Evolutionary conservation across 192 early-diverging fungal genomes (phyloP), one percentile per base, ranked within the genome.

Genomic region (Entomortierella lignicola): DNA sequence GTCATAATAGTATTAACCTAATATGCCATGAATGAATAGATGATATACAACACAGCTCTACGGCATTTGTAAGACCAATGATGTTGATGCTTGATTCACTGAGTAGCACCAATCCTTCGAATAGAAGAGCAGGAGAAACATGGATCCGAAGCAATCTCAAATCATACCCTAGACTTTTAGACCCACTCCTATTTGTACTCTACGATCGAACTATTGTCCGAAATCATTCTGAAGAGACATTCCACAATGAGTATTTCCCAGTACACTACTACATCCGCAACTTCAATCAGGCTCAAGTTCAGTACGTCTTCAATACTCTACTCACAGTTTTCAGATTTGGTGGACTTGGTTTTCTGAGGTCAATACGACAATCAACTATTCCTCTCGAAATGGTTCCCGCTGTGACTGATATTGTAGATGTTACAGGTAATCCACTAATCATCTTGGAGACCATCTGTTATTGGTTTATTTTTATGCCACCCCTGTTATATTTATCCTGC

Each of bases 11-110:
- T 37, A 37, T 37, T 37, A 4, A 37, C 4, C 5, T 4, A 37
- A 7, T 37, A 37, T 10, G 34, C 10, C 10, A 37, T 37, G 4
- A 10, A 37, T 10, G 34, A 37, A 13, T 66, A 79, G 75, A 89
- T 8, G 67, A 85, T 42, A 82, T 73, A 8, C 53, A 71, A 18
- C 60, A 83, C 34, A 55, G 70, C 17, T 69, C 75, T 2, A 62
- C 86, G 34, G 80, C 84, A 1, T 96, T 96, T 74, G 84, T 91
- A 1, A 80, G 94, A 55, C 89, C 92, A 4, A 86, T 95, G 83
- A 91, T 95, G 65, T 63, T 97, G 10, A 88, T 94, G 53, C 72
- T 97, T 10, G 96, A 97, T 63, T 82, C 87, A 43, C 79, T 94
- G 41, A 67, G 83, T 30, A 88, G 87, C 31, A 70, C 83, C 27